phyloP scores from a whole-genome alignment of 129 eudicot genomes.

The Flaveria brownii region DNA sequence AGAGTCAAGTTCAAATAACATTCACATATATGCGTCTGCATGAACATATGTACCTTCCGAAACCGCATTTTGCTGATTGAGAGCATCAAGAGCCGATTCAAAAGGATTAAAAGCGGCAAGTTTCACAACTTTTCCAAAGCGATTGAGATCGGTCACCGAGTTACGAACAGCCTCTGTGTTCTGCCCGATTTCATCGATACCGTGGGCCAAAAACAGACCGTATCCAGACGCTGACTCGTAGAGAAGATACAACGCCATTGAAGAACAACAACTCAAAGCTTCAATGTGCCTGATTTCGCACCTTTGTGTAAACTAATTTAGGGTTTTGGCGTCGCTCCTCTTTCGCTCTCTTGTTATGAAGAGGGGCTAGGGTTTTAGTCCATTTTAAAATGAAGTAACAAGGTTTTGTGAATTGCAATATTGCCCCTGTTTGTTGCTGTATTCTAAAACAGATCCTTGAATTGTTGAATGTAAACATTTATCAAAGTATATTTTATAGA shows the following conservation, averaged over 20 bases:
- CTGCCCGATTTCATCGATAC: conserved; percentile 85
- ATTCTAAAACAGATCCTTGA: neutral
- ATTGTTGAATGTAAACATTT: too few relatives aligned
- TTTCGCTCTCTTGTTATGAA: conserved; percentile 14
- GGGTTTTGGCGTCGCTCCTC: conserved; percentile 34
- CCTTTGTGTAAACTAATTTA: conserved; percentile 12
- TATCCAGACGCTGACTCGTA: conserved; percentile 86
- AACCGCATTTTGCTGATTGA: conserved; percentile 79
- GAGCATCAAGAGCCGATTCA: conserved; percentile 86
- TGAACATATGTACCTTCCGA: conserved; percentile 67
- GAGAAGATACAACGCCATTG: conserved; percentile 60
- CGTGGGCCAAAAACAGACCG: conserved; percentile 57
- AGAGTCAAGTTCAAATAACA: neutral
- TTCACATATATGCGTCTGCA: neutral
- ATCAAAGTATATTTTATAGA: too few relatives aligned
- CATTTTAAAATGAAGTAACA: neutral
- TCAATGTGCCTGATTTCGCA: conserved; percentile 4
- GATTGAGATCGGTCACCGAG: conserved; percentile 67
- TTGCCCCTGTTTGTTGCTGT: conserved; percentile 9
- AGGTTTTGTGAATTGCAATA: neutral
- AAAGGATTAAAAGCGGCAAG: conserved; percentile 73
- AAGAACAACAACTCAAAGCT: conserved; percentile 4
- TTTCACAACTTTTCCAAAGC: conserved; percentile 80
- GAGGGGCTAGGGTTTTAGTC: conserved; percentile 39
- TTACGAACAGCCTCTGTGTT: conserved; percentile 82